phyloP scores from a whole-genome alignment of 495 filamentous ascomycete genomes.

The Amphirosellinia nigrospora region DNA sequence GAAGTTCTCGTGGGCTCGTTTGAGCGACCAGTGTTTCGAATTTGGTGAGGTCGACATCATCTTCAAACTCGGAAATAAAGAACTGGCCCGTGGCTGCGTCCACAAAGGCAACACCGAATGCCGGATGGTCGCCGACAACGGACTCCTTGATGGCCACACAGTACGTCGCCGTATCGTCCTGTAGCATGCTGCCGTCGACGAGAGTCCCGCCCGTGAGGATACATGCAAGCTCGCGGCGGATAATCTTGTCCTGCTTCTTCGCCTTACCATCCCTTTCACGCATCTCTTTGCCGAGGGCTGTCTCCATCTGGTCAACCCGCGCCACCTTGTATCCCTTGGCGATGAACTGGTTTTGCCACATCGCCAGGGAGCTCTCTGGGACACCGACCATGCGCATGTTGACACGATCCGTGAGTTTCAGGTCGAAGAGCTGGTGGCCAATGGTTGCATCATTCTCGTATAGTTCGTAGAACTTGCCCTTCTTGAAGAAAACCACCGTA shows the following conservation, averaged over 20 bases:
- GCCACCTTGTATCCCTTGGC: constrained; percentile 96
- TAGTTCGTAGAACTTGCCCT: constrained; percentile 98
- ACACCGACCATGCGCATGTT: constrained; percentile 99
- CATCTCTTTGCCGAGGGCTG: constrained; percentile 97
- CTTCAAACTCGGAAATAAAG: constrained; percentile 85
- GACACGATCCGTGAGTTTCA: constrained; percentile 96
- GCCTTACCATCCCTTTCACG: constrained; percentile 76
- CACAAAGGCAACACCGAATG: constrained; percentile 92
- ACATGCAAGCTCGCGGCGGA: constrained; percentile 85
- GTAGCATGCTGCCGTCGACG: constrained; percentile 94
- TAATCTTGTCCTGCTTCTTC: constrained; percentile 84
- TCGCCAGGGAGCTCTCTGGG: constrained; percentile 84
- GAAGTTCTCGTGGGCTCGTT: constrained; percentile 83
- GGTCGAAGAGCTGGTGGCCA: constrained; percentile 94
- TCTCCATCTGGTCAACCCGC: constrained; percentile 94
- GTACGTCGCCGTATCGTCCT: constrained; percentile 96
- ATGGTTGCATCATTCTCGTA: constrained; percentile 99
- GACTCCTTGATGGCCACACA: constrained; percentile 96
- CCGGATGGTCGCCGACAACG: constrained; percentile 74
- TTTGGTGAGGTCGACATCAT: constrained; percentile 93
- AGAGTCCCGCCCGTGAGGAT: constrained; percentile 92
- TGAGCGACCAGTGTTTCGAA: constrained; percentile 98
- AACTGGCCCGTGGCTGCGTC: constrained; percentile 97
- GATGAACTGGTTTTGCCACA: constrained; percentile 95
- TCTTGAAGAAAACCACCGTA: constrained; percentile 99